A percentile compares a stretch with the other conserved stretches of the same genome.
Evolutionary conservation across 768 basidiomycete genomes (phyloP).

Genomic region (Clavulina sp.): DNA sequence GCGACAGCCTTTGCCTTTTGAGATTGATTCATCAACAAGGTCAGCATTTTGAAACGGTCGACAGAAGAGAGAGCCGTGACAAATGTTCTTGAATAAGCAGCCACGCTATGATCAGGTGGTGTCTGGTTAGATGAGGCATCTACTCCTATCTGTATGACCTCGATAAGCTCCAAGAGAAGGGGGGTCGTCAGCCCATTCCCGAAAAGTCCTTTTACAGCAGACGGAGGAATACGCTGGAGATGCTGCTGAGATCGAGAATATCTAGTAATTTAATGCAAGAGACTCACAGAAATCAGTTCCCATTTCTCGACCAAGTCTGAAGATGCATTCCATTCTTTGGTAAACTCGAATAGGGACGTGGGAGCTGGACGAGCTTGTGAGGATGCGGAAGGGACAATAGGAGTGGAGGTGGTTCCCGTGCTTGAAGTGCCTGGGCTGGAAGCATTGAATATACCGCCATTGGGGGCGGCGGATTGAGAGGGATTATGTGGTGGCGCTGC

Average conservation of each 20-base stretch:
- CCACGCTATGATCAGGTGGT: neutral
- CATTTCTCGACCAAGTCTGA: constrained; percentile 31
- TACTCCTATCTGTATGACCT: too few relatives aligned
- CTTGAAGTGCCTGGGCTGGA: constrained; percentile 4
- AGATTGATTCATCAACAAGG: constrained; percentile 38
- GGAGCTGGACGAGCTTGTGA: constrained; percentile 16
- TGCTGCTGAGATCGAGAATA: neutral
- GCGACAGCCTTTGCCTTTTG: constrained; percentile 26
- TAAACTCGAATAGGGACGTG: constrained; percentile 44
- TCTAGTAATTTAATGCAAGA: constrained; percentile 13
- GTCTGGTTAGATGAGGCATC: neutral
- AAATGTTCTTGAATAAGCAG: constrained; percentile 19
- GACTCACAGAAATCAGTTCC: constrained; percentile 35
- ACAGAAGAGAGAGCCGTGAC: constrained; percentile 18
- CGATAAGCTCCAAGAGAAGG: constrained; percentile 39
- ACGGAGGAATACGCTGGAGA: constrained; percentile 37
- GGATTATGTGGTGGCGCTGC: constrained; percentile 3
- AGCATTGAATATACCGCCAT: constrained; percentile 4
- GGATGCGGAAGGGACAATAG: constrained; percentile 3
- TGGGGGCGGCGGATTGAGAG: neutral
- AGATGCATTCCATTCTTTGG: constrained; percentile 35
- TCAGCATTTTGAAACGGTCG: constrained; percentile 43
- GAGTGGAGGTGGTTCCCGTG: neutral
- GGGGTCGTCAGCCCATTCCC: constrained; percentile 52
- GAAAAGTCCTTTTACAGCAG: constrained; percentile 42